Percentiles rank a stretch among this genome's conserved stretches.
Evolutionary conservation across 169 alveolate species (phyloP).

Genomic region (Miamiensis avidus): DNA sequence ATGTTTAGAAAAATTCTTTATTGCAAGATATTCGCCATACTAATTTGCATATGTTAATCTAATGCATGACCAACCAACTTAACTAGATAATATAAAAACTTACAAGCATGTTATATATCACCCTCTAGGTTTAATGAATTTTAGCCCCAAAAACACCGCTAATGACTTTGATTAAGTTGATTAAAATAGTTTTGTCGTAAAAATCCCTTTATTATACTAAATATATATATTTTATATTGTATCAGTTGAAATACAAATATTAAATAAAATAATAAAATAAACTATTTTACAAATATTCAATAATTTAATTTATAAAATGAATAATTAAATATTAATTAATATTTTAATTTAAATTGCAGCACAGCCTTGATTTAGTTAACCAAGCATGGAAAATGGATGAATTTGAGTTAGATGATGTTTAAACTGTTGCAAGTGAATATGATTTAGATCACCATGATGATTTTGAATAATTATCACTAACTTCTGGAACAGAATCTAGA

Average conservation of each 20-base stretch:
- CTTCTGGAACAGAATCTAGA: neutral
- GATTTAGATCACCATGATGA: neutral
- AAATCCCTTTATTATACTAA: neutral
- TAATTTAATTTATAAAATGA: no score
- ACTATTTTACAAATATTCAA: no score
- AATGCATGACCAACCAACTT: neutral
- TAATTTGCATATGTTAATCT: no score
- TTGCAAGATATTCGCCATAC: neutral
- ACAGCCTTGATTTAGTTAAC: neutral
- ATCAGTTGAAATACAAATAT: neutral
- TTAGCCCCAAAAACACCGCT: neutral
- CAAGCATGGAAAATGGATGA: neutral
- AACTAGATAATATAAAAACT: no score
- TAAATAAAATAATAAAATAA: no score
- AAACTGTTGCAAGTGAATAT: neutral
- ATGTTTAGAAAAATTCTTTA: no score
- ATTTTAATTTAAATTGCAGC: neutral
- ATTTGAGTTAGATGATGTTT: neutral
- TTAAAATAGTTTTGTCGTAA: neutral
- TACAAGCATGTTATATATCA: neutral
- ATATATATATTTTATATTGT: no score
- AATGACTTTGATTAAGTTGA: neutral
- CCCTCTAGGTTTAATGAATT: neutral
- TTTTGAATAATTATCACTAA: no score
- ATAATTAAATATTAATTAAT: no score